phyloP scores from a whole-genome alignment of 1,284 basidiomycete genomes.

The Ustilago tritici region DNA sequence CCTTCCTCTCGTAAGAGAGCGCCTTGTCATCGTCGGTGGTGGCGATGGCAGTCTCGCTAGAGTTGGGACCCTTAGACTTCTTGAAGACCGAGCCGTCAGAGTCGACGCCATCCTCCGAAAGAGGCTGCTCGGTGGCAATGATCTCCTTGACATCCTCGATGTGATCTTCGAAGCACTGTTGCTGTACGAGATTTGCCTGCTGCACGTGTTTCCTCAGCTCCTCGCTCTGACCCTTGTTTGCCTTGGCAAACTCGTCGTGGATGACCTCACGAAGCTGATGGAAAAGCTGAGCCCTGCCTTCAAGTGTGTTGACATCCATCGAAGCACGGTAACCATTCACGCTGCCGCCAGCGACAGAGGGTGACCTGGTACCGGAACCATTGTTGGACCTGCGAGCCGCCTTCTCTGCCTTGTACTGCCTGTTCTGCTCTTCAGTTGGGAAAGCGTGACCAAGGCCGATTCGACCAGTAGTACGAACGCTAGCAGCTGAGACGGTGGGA shows the following conservation, averaged over 20 bases:
- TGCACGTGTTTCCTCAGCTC: constrained; percentile 44
- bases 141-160: constrained; percentile 32
- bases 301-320: constrained; percentile 45
- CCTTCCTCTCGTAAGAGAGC: constrained; percentile 6
- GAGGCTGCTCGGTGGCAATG: constrained; percentile 17
- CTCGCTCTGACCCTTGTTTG: constrained; percentile 48
- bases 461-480: constrained; percentile 22
- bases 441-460: constrained; percentile 51
- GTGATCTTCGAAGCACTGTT: constrained; percentile 26
- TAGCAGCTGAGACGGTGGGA: constrained; percentile 18
- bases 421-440: constrained; percentile 45
- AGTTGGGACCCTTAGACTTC: constrained; percentile 9
- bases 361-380: constrained; percentile 28
- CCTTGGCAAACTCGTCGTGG: constrained; percentile 53
- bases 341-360: constrained; percentile 17
- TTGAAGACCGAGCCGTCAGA: constrained; percentile 17
- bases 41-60: constrained; percentile 15
- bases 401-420: constrained; percentile 44
- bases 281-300: constrained; percentile 42
- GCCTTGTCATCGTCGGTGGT: constrained; percentile 21
- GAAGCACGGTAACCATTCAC: constrained; percentile 11
- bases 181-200: constrained; percentile 24
- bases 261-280: constrained; percentile 45
- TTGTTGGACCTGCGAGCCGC: constrained; percentile 31
- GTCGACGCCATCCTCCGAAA: constrained; percentile 2